phyloP scores from a whole-genome alignment of 2,329 filamentous ascomycete species.

The Aspergillus novoparasiticus region DNA sequence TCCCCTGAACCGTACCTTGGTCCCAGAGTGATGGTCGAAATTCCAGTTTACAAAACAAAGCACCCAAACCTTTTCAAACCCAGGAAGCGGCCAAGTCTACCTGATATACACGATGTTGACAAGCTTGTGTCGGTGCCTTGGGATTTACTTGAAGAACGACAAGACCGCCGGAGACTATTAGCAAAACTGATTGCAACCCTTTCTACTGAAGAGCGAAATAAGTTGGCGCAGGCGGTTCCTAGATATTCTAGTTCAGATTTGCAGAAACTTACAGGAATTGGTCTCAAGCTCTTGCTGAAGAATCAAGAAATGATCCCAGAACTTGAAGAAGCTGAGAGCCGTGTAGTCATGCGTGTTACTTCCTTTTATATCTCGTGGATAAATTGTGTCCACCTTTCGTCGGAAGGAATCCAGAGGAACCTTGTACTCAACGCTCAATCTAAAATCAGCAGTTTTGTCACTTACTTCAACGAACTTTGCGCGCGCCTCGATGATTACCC shows the following conservation, averaged over 20 bases:
- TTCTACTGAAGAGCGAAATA: conserved; percentile 21
- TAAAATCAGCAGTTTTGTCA: conserved; percentile 28
- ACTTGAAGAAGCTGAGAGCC: conserved; percentile 10
- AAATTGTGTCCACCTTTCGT: conserved; percentile 23
- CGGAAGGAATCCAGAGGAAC: conserved; percentile 23
- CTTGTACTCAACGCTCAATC: conserved; percentile 26
- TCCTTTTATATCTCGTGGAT: conserved; percentile 38
- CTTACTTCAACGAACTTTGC: conserved; percentile 34
- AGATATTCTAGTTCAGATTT: conserved; percentile 16
- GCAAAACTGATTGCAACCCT: conserved; percentile 31
- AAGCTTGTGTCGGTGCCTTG: conserved; percentile 37
- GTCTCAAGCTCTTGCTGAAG: conserved; percentile 19
- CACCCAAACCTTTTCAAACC: neutral
- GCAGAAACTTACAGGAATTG: conserved; percentile 14
- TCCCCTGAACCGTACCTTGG: conserved; percentile 20
- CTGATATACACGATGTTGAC: conserved; percentile 26
- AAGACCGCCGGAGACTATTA: conserved; percentile 41
- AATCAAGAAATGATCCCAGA: conserved; percentile 8
- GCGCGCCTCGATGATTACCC: conserved; percentile 23
- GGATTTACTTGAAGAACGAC: conserved; percentile 36
- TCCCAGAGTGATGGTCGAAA: conserved; percentile 10
- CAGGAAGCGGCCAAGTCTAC: conserved; percentile 7
- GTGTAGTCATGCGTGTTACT: conserved; percentile 27
- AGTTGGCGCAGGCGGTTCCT: conserved; percentile 17
- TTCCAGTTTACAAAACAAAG: conserved; percentile 7